Evolutionary conservation across 2,329 filamentous ascomycete species (phyloP).

Genomic region (Aureobasidium melanogenum): DNA sequence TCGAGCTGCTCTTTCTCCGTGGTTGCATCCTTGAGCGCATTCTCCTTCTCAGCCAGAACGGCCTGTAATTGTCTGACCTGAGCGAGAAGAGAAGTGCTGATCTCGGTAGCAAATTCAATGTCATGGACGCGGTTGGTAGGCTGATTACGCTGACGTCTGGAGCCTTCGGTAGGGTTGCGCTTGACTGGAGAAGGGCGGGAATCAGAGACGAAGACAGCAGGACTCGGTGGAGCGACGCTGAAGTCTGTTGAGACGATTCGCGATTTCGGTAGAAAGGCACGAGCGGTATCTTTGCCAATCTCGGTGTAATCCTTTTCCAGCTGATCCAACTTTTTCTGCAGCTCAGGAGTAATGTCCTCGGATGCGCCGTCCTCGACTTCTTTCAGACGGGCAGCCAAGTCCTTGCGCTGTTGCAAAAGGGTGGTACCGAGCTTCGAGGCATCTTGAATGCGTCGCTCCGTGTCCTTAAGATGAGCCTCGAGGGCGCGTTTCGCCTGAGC

Average conservation of each 20-base stretch:
- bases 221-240: conserved; percentile 7
- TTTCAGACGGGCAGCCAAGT: conserved; percentile 69
- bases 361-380: conserved; percentile 76
- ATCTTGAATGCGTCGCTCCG: conserved; percentile 82
- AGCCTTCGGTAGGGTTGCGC: conserved; percentile 57
- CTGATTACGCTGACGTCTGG: conserved; percentile 79
- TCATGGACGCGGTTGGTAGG: conserved; percentile 82
- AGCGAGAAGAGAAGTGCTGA: conserved; percentile 87
- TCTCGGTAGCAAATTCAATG: conserved; percentile 96
- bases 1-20: conserved; percentile 72
- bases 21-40: conserved; percentile 66
- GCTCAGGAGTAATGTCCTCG: conserved; percentile 65
- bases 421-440: conserved; percentile 82
- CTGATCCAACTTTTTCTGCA: conserved; percentile 73
- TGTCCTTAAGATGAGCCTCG: conserved; percentile 86
- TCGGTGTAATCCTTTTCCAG: conserved; percentile 95
- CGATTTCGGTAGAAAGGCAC: conserved; percentile 77
- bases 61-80: conserved; percentile 87
- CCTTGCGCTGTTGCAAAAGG: conserved; percentile 76
- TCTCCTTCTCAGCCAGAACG: conserved; percentile 78
- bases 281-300: conserved; percentile 78
- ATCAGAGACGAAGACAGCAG: conserved; percentile 62
- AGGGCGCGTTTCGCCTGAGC: conserved; percentile 80
- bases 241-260: conserved; percentile 42
- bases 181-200: conserved; percentile 73